A percentile compares a stretch with the other conserved stretches of the same genome.
Conservation (phyloP, 371 early-diverging fungal species). For the Paraphysoderma sedebokerense region DNA sequence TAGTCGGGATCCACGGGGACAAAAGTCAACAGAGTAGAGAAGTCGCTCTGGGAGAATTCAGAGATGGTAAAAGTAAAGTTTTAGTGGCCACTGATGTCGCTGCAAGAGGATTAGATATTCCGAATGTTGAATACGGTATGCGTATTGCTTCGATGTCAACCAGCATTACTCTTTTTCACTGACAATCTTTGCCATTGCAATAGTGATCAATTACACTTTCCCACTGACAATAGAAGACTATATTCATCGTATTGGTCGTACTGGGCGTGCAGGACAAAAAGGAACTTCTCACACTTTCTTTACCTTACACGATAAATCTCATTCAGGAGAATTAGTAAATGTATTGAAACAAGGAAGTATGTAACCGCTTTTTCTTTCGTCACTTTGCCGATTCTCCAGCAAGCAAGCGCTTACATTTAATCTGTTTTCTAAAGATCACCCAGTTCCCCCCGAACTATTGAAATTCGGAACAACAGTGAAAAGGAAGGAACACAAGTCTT, state of each 20-base stretch:
- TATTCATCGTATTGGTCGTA: conserved; percentile 90
- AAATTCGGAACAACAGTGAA: conserved; percentile 91
- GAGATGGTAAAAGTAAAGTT: conserved; percentile 46
- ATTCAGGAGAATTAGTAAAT: conserved; percentile 74
- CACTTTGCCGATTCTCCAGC: too few relatives aligned
- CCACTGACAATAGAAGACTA: conserved; percentile 92
- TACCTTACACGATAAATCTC: conserved; percentile 80
- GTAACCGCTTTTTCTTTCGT: too few relatives aligned
- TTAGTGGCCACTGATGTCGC: conserved; percentile 91
- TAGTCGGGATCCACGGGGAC: conserved; percentile 72
- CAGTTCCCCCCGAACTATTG: conserved; percentile 68
- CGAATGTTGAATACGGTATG: conserved; percentile 46
- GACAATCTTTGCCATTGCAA: too few relatives aligned
- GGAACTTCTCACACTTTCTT: conserved; percentile 91
- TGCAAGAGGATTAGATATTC: conserved; percentile 45
- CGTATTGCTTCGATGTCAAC: conserved; percentile 95
- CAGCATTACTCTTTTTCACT: too few relatives aligned
- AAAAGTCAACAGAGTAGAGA: conserved; percentile 51
- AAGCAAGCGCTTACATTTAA: too few relatives aligned
- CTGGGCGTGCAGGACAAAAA: conserved; percentile 84
- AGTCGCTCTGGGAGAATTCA: conserved; percentile 48
- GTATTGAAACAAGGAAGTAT: conserved; percentile 77
- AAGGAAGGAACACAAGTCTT: conserved; percentile 86
- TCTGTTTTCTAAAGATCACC: too few relatives aligned
- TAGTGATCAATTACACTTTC: conserved; percentile 96